These are phyloP conservation scores for Phytophthora melonis DNA, from an alignment of 352 stramenopile genomes.

Conservation along the genomic window DNA sequence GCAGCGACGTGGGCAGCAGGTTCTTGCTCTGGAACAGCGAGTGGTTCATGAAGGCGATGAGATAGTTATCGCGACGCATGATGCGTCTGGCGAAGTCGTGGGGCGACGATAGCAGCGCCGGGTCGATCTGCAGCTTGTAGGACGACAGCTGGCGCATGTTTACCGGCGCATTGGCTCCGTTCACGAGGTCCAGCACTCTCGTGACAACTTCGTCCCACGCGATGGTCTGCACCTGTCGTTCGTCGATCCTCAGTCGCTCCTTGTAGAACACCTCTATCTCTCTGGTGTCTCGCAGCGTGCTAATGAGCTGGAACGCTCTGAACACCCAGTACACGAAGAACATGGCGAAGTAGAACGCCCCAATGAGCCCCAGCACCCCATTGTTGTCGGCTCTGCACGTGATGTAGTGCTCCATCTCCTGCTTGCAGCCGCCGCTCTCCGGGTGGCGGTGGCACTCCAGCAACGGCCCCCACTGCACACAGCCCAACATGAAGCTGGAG, in stretches of 20 bases:
- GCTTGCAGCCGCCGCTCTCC: conserved; percentile 84
- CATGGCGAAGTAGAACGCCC: conserved; percentile 94
- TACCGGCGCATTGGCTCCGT: conserved; percentile 75
- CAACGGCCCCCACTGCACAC: conserved; percentile 95
- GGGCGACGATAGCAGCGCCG: conserved; percentile 73
- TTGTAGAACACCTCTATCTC: conserved; percentile 94
- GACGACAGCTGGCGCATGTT: conserved; percentile 87
- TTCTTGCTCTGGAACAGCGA: conserved; percentile 92
- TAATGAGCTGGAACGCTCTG: conserved; percentile 82
- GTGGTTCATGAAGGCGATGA: conserved; percentile 98
- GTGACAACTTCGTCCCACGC: conserved; percentile 93
- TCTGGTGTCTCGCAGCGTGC: conserved; percentile 86
- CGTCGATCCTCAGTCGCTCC: conserved; percentile 91
- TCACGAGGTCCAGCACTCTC: conserved; percentile 79
- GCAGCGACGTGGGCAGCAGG: conserved; percentile 72
- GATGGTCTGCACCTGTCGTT: conserved; percentile 84
- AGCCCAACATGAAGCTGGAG: conserved; percentile 95
- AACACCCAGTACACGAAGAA: conserved; percentile 95
- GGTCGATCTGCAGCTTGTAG: conserved; percentile 87
- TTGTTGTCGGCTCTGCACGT: conserved; percentile 68
- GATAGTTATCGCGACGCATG: conserved; percentile 98
- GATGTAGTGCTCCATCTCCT: conserved; percentile 76
- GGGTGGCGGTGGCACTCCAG: conserved; percentile 77
- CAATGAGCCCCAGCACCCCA: conserved; percentile 68
- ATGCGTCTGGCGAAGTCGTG: conserved; percentile 96